Conservation (phyloP, 176 grass and related monocot genomes). For the Alopecurus myosuroides region DNA sequence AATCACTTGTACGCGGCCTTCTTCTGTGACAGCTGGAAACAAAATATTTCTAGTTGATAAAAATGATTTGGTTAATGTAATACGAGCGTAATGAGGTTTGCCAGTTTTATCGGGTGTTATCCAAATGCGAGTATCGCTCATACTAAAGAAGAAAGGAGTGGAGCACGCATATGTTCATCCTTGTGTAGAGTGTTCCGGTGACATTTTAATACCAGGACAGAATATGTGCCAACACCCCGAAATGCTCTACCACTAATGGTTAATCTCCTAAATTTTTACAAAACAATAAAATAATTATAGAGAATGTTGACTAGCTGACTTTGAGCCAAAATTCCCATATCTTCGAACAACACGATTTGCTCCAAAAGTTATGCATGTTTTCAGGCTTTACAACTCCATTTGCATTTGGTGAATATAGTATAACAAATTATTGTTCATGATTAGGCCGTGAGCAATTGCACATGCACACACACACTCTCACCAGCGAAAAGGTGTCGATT, state of each 20-base stretch:
- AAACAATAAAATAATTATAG: neutral
- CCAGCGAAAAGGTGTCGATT: slow-evolving; percentile 17
- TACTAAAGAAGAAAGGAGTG: neutral
- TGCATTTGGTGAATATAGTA: slow-evolving; percentile 26
- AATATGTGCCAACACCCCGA: slow-evolving; percentile 24
- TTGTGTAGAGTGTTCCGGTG: neutral
- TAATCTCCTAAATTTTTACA: slow-evolving; percentile 14
- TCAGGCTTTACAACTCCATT: slow-evolving; percentile 24
- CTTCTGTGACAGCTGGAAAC: neutral
- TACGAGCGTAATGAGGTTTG: neutral
- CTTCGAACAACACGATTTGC: neutral
- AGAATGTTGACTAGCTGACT: slow-evolving; percentile 32
- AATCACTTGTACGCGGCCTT: neutral
- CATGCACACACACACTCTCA: neutral
- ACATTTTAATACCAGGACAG: slow-evolving; percentile 13
- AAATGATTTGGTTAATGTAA: neutral
- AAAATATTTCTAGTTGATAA: neutral
- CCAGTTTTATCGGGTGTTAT: slow-evolving; percentile 26
- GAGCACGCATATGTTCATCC: slow-evolving; percentile 19
- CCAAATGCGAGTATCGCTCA: neutral
- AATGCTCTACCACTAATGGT: slow-evolving; percentile 2
- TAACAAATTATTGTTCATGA: neutral
- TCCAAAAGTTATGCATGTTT: slow-evolving; percentile 10
- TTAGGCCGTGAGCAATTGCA: slow-evolving; percentile 16
- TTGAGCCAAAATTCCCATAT: slow-evolving; percentile 6